A percentile compares a stretch with the other conserved stretches of the same genome.
These are phyloP conservation scores for Trichoderma aggressivum DNA, from an alignment of 2,329 filamentous ascomycete species.

Conservation along the genomic window DNA sequence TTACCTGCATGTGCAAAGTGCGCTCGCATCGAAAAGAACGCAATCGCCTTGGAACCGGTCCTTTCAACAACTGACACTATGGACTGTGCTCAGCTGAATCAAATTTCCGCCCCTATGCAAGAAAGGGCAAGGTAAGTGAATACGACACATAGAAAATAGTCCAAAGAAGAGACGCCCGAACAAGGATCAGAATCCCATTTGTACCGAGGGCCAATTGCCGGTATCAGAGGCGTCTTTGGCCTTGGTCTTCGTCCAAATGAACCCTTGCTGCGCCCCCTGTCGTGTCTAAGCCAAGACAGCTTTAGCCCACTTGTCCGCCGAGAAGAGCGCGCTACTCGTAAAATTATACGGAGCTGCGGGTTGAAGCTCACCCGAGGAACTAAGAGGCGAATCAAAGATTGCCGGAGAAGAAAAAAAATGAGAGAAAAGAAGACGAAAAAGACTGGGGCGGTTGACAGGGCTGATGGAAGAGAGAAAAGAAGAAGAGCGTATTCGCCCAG, in stretches of 20 bases:
- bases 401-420: not conserved
- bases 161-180: not conserved
- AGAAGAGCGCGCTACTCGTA: not conserved
- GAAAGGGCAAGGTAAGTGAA: not conserved
- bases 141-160: not conserved
- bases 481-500: not conserved
- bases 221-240: not conserved
- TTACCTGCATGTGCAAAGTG: not conserved
- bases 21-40: not conserved
- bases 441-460: not conserved
- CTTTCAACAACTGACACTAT: not conserved
- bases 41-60: not conserved
- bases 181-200: not conserved
- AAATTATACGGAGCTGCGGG: slow-evolving; percentile 15
- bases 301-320: not conserved
- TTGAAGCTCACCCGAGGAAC: not conserved
- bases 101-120: not conserved
- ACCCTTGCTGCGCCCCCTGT: not conserved
- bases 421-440: not conserved
- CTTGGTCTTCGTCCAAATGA: not conserved
- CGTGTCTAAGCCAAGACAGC: not conserved
- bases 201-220: not conserved
- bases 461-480: not conserved
- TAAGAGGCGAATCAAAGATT: not conserved
- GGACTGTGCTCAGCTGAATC: not conserved